A percentile compares a stretch with the other conserved stretches of the same genome.
Conservation (phyloP, 495 filamentous ascomycete species). For the Talaromyces stipitatus region DNA sequence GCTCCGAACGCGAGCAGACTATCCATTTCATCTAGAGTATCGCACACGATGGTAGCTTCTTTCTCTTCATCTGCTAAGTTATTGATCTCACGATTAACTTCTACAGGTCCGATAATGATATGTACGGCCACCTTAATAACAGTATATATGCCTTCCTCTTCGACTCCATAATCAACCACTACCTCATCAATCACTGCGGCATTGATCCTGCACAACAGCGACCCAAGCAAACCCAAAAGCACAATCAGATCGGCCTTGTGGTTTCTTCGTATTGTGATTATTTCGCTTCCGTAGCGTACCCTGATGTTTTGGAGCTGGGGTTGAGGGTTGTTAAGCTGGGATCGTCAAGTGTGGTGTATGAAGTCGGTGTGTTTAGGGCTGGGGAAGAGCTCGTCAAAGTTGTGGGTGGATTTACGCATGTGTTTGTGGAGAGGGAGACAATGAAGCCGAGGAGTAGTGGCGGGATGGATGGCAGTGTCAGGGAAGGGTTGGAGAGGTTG, state of each 20-base stretch:
- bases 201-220: constrained; percentile 60
- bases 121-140: constrained; percentile 88
- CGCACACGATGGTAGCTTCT: constrained; percentile 73
- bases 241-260: constrained; percentile 65
- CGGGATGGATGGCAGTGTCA: constrained; percentile 41
- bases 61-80: not conserved
- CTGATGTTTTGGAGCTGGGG: constrained; percentile 71
- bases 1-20: constrained; percentile 58
- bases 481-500: constrained; percentile 39
- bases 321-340: constrained; percentile 78
- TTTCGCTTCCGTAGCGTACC: constrained; percentile 77
- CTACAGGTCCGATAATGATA: constrained; percentile 84
- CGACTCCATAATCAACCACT: constrained; percentile 87
- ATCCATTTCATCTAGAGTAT: constrained; percentile 73
- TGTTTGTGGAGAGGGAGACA: constrained; percentile 72
- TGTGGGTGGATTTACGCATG: constrained; percentile 82
- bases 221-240: constrained; percentile 5
- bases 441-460: constrained; percentile 47
- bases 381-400: constrained; percentile 70
- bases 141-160: constrained; percentile 72
- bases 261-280: constrained; percentile 79
- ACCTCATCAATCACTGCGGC: constrained; percentile 72
- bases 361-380: constrained; percentile 78
- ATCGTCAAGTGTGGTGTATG: constrained; percentile 85
- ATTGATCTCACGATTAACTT: not conserved